Conservation (phyloP, 2,329 filamentous ascomycete genomes). For the Neospermospora avenae region DNA sequence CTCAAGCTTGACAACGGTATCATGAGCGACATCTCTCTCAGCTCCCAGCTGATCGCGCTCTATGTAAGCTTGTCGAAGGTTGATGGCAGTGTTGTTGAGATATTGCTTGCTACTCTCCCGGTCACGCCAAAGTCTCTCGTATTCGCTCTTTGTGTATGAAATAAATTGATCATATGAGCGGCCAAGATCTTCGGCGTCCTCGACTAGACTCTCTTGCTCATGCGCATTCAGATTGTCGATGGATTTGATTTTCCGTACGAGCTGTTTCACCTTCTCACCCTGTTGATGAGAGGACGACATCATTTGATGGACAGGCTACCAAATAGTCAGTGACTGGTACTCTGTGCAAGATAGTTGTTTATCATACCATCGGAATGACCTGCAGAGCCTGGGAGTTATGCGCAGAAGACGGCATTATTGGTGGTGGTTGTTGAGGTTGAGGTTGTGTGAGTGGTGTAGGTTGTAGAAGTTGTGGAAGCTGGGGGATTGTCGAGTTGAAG, state of each 20-base stretch:
- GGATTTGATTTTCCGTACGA: background rate
- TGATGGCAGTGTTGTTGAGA: background rate
- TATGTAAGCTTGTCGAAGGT: slow-evolving; percentile 4
- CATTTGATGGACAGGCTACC: background rate
- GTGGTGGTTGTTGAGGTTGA: no score
- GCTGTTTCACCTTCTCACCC: background rate
- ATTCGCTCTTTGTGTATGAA: background rate
- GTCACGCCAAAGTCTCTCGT: background rate
- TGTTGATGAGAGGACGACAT: background rate
- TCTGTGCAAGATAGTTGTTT: background rate
- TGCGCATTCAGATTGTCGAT: background rate
- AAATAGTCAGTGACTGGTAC: background rate
- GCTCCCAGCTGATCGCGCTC: slow-evolving; percentile 11
- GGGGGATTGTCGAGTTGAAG: background rate
- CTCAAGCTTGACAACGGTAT: slow-evolving; percentile 2
- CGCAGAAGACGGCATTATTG: no score
- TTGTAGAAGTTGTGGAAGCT: background rate
- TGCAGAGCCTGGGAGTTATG: no score
- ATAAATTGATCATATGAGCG: background rate
- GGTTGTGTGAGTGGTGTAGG: no score
- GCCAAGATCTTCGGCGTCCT: background rate
- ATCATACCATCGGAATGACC: background rate
- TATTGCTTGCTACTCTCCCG: background rate
- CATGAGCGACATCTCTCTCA: slow-evolving; percentile 7
- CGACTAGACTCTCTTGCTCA: background rate